These are phyloP conservation scores for Starmerella scarabaei DNA, from an alignment of 805 yeast genomes.

Conservation along the genomic window DNA sequence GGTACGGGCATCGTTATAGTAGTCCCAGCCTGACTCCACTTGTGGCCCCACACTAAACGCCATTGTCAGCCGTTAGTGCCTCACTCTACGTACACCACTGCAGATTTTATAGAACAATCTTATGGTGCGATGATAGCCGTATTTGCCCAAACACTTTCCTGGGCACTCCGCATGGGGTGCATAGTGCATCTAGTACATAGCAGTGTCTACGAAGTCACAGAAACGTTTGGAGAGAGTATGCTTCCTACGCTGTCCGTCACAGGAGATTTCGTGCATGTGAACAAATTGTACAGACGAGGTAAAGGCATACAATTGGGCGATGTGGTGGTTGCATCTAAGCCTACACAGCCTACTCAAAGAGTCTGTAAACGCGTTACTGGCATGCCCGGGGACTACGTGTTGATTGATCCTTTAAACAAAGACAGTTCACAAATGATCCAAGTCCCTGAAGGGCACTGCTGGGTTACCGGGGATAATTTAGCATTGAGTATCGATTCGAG, in stretches of 20 bases:
- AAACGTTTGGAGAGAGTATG: constrained; percentile 90
- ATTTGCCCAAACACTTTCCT: constrained; percentile 20
- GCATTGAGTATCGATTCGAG: constrained; percentile 81
- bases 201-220: constrained; percentile 59
- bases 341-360: constrained; percentile 71
- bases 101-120: too few relatives aligned
- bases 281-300: constrained; percentile 51
- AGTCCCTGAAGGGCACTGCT: constrained; percentile 89
- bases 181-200: constrained; percentile 49
- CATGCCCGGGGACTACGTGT: constrained; percentile 82
- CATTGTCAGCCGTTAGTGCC: too few relatives aligned
- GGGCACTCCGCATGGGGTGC: constrained; percentile 29
- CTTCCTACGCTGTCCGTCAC: constrained; percentile 68
- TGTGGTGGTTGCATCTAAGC: constrained; percentile 74
- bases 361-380: constrained; percentile 92
- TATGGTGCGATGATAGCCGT: constrained; percentile 3
- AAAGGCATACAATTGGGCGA: constrained; percentile 67
- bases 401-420: constrained; percentile 50
- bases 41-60: too few relatives aligned
- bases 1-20: too few relatives aligned
- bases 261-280: constrained; percentile 68
- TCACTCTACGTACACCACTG: too few relatives aligned
- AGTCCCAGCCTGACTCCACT: too few relatives aligned
- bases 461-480: constrained; percentile 94
- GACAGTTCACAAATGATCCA: constrained; percentile 42